Conservation (phyloP, 768 basidiomycete genomes). For the Mycena alexandri region DNA sequence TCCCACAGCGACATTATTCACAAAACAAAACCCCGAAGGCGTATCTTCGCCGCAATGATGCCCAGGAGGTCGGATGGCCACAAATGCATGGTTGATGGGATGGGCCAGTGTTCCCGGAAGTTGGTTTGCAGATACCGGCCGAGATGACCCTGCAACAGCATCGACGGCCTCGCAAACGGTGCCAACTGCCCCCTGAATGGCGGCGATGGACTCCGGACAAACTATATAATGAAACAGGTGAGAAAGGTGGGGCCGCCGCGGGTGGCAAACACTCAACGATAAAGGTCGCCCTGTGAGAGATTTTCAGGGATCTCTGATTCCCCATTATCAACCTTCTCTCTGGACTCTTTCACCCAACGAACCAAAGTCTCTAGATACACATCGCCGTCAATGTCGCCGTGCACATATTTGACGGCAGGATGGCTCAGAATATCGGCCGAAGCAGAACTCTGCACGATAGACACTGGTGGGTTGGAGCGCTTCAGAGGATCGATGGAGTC, state of each 20-base stretch:
- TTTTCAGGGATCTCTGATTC: constrained; percentile 83
- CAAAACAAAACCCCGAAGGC: constrained; percentile 94
- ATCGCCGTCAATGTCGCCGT: constrained; percentile 77
- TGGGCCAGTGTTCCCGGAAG: constrained; percentile 20
- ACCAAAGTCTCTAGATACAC: constrained; percentile 74
- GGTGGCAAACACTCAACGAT: constrained; percentile 59
- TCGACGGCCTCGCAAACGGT: constrained; percentile 93
- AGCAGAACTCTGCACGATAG: constrained; percentile 66
- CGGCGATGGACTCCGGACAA: constrained; percentile 80
- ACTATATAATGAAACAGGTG: constrained; percentile 57
- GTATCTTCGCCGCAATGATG: constrained; percentile 94
- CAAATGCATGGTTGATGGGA: constrained; percentile 71
- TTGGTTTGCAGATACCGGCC: constrained; percentile 5
- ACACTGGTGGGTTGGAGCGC: constrained; percentile 46
- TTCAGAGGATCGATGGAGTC: constrained; percentile 21
- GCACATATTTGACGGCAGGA: constrained; percentile 79
- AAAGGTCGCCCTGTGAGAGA: constrained; percentile 84
- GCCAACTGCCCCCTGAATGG: constrained; percentile 85
- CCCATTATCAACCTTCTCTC: constrained; percentile 69
- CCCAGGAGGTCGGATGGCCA: constrained; percentile 89
- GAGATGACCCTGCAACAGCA: constrained; percentile 55
- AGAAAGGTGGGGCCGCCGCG: not conserved
- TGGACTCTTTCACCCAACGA: constrained; percentile 70
- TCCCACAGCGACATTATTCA: constrained; percentile 92
- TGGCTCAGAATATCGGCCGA: constrained; percentile 67